Evolutionary conservation across 1,284 basidiomycete species (phyloP).

Genomic region (Apiotrichum laibachii): DNA sequence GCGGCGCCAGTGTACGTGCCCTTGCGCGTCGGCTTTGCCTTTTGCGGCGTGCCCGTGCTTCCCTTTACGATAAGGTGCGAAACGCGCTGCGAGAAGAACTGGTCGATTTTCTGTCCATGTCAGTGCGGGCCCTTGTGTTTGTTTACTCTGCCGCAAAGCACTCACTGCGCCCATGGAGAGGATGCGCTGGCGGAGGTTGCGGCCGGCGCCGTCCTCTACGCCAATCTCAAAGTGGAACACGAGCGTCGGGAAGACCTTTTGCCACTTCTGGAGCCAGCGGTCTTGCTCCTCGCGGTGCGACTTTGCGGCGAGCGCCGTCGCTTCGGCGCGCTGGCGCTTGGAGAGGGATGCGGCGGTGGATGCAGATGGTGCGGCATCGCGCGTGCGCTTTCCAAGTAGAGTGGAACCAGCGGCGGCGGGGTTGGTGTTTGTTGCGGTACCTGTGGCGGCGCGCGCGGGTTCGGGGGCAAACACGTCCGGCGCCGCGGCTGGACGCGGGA

Average conservation of each 20-base stretch:
- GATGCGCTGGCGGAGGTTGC: slow-evolving; percentile 60
- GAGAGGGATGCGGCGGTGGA: not conserved
- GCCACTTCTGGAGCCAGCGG: slow-evolving; percentile 80
- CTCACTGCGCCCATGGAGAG: slow-evolving; percentile 73
- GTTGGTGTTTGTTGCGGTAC: slow-evolving; percentile 1
- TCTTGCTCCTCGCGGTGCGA: slow-evolving; percentile 54
- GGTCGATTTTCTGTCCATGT: slow-evolving; percentile 57
- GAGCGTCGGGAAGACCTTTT: slow-evolving; percentile 75
- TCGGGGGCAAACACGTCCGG: slow-evolving; percentile 33
- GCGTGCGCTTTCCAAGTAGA: slow-evolving; percentile 18
- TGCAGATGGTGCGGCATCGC: slow-evolving; percentile 5
- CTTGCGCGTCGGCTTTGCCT: slow-evolving; percentile 46
- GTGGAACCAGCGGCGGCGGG: not conserved
- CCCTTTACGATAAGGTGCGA: slow-evolving; percentile 70
- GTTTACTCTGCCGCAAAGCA: slow-evolving; percentile 21
- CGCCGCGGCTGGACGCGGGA: slow-evolving; percentile 24
- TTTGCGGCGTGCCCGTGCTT: slow-evolving; percentile 46
- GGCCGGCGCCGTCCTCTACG: slow-evolving; percentile 55
- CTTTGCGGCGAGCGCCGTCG: slow-evolving; percentile 14
- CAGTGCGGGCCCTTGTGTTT: not conserved
- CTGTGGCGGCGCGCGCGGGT: not conserved
- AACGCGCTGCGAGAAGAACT: slow-evolving; percentile 79
- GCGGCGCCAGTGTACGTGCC: slow-evolving; percentile 15
- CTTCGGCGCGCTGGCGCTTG: slow-evolving; percentile 17
- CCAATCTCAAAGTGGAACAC: slow-evolving; percentile 74